A percentile compares a stretch with the other conserved stretches of the same genome.
Evolutionary conservation across 495 filamentous ascomycete species (phyloP).

Genomic region (Extremus antarcticus): DNA sequence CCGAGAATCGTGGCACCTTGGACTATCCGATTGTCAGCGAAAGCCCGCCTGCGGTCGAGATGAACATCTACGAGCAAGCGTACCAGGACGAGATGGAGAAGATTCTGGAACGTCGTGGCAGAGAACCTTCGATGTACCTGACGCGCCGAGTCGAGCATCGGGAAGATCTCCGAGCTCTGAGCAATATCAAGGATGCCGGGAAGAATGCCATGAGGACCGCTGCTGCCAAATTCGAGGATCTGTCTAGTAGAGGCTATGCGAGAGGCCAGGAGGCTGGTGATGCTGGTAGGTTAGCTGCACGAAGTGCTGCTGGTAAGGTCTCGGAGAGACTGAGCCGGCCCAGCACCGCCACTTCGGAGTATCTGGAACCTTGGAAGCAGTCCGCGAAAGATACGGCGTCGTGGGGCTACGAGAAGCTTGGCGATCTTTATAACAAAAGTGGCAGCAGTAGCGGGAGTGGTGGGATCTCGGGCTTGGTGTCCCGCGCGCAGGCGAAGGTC

Average conservation of each 20-base stretch:
- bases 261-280: background rate
- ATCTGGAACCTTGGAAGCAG: background rate
- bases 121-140: constrained; percentile 41
- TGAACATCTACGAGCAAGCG: constrained; percentile 77
- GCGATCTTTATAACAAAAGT: background rate
- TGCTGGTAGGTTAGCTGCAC: background rate
- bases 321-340: background rate
- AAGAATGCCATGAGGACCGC: background rate
- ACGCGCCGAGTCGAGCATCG: constrained; percentile 49
- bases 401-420: background rate
- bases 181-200: constrained; percentile 5
- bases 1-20: background rate
- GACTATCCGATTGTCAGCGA: constrained; percentile 51
- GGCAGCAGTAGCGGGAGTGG: background rate
- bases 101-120: constrained; percentile 41
- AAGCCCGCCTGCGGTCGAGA: constrained; percentile 67
- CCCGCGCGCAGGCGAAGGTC: background rate
- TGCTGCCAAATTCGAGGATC: background rate
- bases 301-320: constrained; percentile 1
- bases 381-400: background rate
- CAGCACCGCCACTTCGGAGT: background rate
- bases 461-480: background rate
- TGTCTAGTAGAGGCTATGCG: background rate
- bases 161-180: constrained; percentile 12
- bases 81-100: constrained; percentile 72